These are phyloP conservation scores for Cylindrotheca fusiformis DNA, from an alignment of 108 stramenopile genomes.

Conservation along the genomic window DNA sequence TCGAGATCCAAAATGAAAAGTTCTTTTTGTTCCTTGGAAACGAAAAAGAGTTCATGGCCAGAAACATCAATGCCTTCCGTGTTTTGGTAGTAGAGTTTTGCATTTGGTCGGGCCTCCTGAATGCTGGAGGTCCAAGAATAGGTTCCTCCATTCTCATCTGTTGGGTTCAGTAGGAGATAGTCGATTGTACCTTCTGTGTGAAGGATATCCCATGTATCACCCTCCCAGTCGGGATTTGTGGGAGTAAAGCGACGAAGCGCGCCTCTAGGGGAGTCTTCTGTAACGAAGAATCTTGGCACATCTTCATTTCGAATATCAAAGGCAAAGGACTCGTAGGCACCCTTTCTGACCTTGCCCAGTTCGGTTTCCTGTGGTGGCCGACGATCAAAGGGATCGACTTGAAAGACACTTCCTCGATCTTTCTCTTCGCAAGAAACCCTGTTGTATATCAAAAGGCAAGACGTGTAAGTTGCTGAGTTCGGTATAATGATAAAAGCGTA, in stretches of 20 bases:
- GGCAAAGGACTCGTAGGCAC: slow-evolving; percentile 50
- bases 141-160: slow-evolving; percentile 24
- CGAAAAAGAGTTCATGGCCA: slow-evolving; percentile 28
- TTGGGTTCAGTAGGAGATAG: slow-evolving; percentile 30
- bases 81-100: slow-evolving; percentile 33
- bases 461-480: not conserved
- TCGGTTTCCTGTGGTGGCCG: slow-evolving; percentile 33
- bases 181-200: slow-evolving; percentile 36
- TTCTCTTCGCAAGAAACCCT: slow-evolving; percentile 61
- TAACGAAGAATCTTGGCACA: slow-evolving; percentile 43
- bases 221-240: slow-evolving; percentile 9
- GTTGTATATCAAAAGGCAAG: not conserved
- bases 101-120: slow-evolving; percentile 25
- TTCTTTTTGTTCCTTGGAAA: slow-evolving; percentile 30
- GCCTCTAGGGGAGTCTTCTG: slow-evolving; percentile 49
- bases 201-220: slow-evolving; percentile 40
- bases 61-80: slow-evolving; percentile 38
- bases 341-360: slow-evolving; percentile 39
- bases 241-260: slow-evolving; percentile 44
- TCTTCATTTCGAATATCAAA: slow-evolving; percentile 40
- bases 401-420: slow-evolving; percentile 43
- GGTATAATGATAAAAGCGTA: not conserved
- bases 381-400: slow-evolving; percentile 58
- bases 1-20: slow-evolving; percentile 44
- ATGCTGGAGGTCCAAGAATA: slow-evolving; percentile 32